A percentile compares a stretch with the other conserved stretches of the same genome.
Evolutionary conservation across 108 stramenopile species (phyloP).

Genomic region (Cyclotella choctawhatcheeana): DNA sequence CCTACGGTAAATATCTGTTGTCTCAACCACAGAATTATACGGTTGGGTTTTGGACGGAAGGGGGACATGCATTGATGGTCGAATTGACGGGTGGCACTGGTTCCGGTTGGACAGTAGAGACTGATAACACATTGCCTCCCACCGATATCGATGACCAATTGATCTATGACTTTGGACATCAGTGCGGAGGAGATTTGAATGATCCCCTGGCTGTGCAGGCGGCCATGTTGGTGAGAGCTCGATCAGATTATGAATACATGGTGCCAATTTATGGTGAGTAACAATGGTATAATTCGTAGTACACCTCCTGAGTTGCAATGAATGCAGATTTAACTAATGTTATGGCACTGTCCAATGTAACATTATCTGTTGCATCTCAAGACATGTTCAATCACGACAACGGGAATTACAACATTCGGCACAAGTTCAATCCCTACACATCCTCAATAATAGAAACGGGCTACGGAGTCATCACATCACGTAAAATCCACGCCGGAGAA

Average conservation of each 20-base stretch:
- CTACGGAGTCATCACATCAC: conserved; percentile 24
- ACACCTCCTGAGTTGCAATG: not conserved
- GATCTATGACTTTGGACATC: conserved; percentile 28
- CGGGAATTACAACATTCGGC: conserved; percentile 35
- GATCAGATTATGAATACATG: conserved; percentile 68
- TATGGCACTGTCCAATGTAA: too few species aligned
- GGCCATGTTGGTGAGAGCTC: conserved; percentile 51
- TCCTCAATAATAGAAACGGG: conserved; percentile 22
- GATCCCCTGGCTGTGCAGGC: conserved; percentile 38
- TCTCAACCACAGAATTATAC: conserved; percentile 24
- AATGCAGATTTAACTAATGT: not conserved
- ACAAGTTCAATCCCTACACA: conserved; percentile 35
- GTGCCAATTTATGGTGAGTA: conserved; percentile 69
- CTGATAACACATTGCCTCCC: conserved; percentile 29
- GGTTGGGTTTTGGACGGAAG: conserved; percentile 52
- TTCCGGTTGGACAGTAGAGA: too few species aligned
- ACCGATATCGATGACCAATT: conserved; percentile 8
- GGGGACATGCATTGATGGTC: conserved; percentile 48
- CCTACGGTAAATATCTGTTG: conserved; percentile 61
- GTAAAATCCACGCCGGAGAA: conserved; percentile 64
- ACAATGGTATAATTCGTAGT: too few species aligned
- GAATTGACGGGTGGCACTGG: conserved; percentile 26
- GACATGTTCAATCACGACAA: conserved; percentile 72
- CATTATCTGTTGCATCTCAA: not conserved
- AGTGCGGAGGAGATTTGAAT: conserved; percentile 35